Evolutionary conservation across 2,329 filamentous ascomycete genomes (phyloP), one percentile per base, ranked within the genome.

Genomic region (Paraphoma sp.): DNA sequence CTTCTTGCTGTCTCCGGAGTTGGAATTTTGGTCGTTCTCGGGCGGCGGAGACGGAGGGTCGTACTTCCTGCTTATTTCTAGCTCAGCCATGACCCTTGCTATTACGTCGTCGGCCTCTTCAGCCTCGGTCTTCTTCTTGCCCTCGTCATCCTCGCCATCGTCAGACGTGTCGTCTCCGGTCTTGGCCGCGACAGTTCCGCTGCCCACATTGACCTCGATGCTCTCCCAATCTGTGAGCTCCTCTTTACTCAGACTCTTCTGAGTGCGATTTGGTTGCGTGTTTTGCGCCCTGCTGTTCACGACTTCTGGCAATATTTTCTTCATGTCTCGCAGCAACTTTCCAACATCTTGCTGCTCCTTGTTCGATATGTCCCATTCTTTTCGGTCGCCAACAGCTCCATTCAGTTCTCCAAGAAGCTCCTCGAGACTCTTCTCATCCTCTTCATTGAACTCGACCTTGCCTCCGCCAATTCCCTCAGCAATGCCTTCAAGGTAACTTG

Each of bases 61-160:
- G 53, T 80, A 76, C 59, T 79, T 80, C 52, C 65, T 72, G 47
- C 79, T 77, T 11, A 81, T 60, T 5, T 80, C 79, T 6, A 82
- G 63, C 59, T 81, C 80, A 6, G 80, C 80, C 51, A 83, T 76
- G 7, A 82, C 73, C 45, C 73, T 70, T 40, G 79, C 74, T 38
- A 83, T 79, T 17, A 82, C 76, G 17, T 82, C 80, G 38, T 81
- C 77, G 10, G 80, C 79, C 48, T 80, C 79, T 38, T 75, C 64
- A 6, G 75, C 71, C 43, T 78, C 72, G 1, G 59, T 74, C 57
- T 50, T 62, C 54, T 67, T 71, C 50, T 69, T 68, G 30, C 60
- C 50, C 6, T 50, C 57, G 14, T 62, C 59, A 2, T 61, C 61
- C 28, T 68, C 60, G 4, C 66, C 61, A 12, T 69, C 61, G 11